Base-by-base conservation (phyloP, 2,329 filamentous ascomycete genomes). In the Diaporthe sp. region DNA sequence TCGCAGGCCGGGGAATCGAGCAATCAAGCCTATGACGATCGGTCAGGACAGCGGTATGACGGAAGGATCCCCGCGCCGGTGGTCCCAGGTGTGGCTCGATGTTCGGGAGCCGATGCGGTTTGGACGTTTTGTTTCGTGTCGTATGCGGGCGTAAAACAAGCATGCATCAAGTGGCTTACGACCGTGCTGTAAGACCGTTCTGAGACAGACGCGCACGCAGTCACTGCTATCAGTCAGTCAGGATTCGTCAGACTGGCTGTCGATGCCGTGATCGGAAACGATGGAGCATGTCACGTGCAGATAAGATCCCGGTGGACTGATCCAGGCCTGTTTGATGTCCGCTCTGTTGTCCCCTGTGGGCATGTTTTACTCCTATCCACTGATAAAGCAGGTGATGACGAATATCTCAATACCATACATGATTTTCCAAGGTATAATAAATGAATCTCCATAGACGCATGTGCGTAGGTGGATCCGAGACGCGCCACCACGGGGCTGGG, bases 281-380 rank as follows among this genome's bases (percentile, higher is more conserved):
- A n/a, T 25, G 42, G 37, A 25, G 28, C 42, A 12, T 31, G 73
- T 76, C 75, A 76, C 75, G 75, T 76, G 75, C 53, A 74, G 75
- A 74, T 76, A 76, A 76, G 75, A 42, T 58, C 13, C 3, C 17
- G 15, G 31, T 59, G 58, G 34, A 55, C 46, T 67, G 62, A 51
- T 37, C 31, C 28, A 31, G 69, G 42, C 55, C 28, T 25, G 17
- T 28, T 51, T 28, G 55, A 37, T 59, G 62, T 53, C 44, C 44
- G 51, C 61, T 51, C 28, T 49, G 15, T 37, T 25, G 28, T 67
- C 44, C 31, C 28, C 6, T 37, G 25, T 51, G 62, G n/a, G 7
- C 44, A 25, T 22, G 44, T 19, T 51, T 51, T 34, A 31, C 37
- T 17, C 15, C 7, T 67, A 67, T 19, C 62, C 44, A 67, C 44